Evolutionary conservation across 805 yeast genomes (phyloP).

Genomic region (Metschnikowia matae): DNA sequence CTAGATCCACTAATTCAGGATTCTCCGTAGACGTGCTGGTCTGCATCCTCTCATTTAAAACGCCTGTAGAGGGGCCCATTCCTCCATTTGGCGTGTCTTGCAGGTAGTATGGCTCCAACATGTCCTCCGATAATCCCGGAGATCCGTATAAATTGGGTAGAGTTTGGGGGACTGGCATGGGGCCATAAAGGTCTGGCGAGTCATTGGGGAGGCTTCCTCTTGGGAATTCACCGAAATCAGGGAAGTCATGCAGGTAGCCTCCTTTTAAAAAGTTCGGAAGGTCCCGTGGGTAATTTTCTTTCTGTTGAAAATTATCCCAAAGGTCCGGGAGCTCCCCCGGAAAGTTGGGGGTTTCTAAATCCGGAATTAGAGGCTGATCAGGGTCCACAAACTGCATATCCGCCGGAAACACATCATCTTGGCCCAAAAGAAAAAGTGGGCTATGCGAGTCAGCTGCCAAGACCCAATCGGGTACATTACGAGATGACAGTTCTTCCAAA

Average conservation of each 20-base stretch:
- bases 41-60: neutral
- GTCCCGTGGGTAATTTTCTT: neutral
- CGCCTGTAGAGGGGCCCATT: neutral
- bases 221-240: neutral
- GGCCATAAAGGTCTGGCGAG: neutral
- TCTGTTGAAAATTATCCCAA: neutral
- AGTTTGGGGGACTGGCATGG: neutral
- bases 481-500: neutral
- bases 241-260: neutral
- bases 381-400: neutral
- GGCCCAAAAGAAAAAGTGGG: constrained; percentile 1
- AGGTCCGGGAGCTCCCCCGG: neutral
- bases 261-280: neutral
- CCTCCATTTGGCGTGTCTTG: neutral
- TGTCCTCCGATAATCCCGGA: neutral
- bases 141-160: neutral
- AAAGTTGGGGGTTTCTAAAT: neutral
- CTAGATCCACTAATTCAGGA: constrained; percentile 1
- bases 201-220: neutral
- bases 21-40: neutral
- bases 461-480: neutral
- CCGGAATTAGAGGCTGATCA: neutral
- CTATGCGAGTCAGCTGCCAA: neutral
- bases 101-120: neutral
- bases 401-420: neutral